A percentile compares a stretch with the other conserved stretches of the same genome.
These are phyloP conservation scores for Penicillium antarcticum DNA, from an alignment of 495 filamentous ascomycete genomes.

Conservation along the genomic window DNA sequence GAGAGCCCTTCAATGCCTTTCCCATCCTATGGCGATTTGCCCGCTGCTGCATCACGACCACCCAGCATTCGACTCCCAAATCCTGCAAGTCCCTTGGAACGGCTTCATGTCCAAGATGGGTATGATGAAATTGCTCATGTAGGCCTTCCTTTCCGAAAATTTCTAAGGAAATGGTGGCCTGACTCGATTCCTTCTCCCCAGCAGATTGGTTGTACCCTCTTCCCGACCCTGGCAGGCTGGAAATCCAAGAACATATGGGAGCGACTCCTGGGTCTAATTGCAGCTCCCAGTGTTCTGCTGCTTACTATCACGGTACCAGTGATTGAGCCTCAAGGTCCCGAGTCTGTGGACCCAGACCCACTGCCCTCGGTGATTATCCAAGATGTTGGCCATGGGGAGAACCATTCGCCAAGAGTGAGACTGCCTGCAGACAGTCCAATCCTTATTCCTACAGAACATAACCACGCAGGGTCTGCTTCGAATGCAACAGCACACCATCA, in stretches of 20 bases:
- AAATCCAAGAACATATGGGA: constrained; percentile 71
- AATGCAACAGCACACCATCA: constrained; percentile 11
- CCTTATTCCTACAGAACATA: constrained; percentile 17
- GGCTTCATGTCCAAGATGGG: constrained; percentile 28
- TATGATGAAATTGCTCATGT: constrained; percentile 18
- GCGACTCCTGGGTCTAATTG: constrained; percentile 71
- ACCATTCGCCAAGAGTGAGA: constrained; percentile 27
- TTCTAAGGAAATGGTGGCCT: constrained; percentile 65
- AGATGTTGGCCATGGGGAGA: constrained; percentile 20
- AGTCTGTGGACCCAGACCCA: constrained; percentile 33
- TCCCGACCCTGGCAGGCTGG: constrained; percentile 85
- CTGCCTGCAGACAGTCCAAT: constrained; percentile 46
- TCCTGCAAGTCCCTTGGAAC: constrained; percentile 47
- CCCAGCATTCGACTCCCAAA: constrained; percentile 53
- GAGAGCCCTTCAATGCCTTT: constrained; percentile 45
- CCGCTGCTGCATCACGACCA: constrained; percentile 40
- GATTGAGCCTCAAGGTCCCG: constrained; percentile 61
- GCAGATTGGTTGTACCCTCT: constrained; percentile 70
- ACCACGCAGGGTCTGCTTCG: constrained; percentile 5
- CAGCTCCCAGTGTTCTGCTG: constrained; percentile 85
- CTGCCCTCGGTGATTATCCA: constrained; percentile 41
- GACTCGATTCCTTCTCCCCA: constrained; percentile 64
- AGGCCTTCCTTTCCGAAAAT: constrained; percentile 2
- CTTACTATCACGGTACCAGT: constrained; percentile 92
- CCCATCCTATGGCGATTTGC: constrained; percentile 48